phyloP scores from a whole-genome alignment of 179 eudicot species.

The Silene coronaria region DNA sequence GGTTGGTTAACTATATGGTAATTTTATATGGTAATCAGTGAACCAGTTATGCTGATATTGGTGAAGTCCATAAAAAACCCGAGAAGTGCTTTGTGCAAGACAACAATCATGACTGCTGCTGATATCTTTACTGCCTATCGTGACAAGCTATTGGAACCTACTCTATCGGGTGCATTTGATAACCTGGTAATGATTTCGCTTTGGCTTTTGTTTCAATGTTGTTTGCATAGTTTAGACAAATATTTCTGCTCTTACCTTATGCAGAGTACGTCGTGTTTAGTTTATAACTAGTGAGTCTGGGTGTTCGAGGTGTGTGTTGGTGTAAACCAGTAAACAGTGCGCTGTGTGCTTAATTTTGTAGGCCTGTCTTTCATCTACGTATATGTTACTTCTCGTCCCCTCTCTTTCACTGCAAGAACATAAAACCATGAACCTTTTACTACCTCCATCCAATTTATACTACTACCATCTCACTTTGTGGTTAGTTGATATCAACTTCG shows the following conservation, averaged over 20 bases:
- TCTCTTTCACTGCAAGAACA: too few relatives aligned
- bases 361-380: too few relatives aligned
- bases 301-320: not conserved
- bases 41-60: slow-evolving; percentile 53
- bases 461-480: too few relatives aligned
- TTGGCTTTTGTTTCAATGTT: not conserved
- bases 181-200: slow-evolving; percentile 41
- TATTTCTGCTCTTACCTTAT: not conserved
- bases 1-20: not conserved
- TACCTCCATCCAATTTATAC: too few relatives aligned
- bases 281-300: not conserved
- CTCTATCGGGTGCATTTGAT: slow-evolving; percentile 53
- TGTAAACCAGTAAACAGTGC: too few relatives aligned
- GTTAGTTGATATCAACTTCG: too few relatives aligned
- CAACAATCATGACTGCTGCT: slow-evolving; percentile 84
- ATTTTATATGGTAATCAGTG: slow-evolving; percentile 39
- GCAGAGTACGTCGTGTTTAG: not conserved
- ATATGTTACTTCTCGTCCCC: too few relatives aligned
- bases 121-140: slow-evolving; percentile 66
- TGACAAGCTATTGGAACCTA: slow-evolving; percentile 49
- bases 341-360: too few relatives aligned
- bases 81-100: slow-evolving; percentile 92
- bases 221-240: not conserved
- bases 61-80: slow-evolving; percentile 95
- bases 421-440: too few relatives aligned